A percentile compares a stretch with the other conserved stretches of the same genome.
Evolutionary conservation across 2,329 filamentous ascomycete species (phyloP).

Genomic region (Beauveria asiatica): DNA sequence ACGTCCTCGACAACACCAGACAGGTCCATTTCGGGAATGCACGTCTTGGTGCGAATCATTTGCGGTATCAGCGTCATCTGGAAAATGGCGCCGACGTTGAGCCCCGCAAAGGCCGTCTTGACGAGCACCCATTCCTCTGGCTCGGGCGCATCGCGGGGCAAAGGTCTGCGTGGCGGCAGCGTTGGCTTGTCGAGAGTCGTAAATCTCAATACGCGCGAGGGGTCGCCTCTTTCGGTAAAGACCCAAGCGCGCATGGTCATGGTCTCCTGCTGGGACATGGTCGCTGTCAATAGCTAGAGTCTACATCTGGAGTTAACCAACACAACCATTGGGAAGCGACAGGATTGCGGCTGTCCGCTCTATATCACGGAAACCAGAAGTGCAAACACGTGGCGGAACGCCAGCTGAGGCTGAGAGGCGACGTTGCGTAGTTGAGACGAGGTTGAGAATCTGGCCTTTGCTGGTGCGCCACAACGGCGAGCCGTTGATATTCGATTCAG

Average conservation of each 20-base stretch:
- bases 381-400: neutral
- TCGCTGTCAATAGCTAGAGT: neutral
- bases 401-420: slow-evolving; percentile 2
- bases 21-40: slow-evolving; percentile 35
- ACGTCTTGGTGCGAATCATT: slow-evolving; percentile 26
- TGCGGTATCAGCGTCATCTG: slow-evolving; percentile 33
- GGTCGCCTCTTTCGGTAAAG: slow-evolving; percentile 21
- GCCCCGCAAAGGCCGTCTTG: slow-evolving; percentile 32
- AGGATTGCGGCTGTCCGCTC: neutral
- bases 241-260: slow-evolving; percentile 21
- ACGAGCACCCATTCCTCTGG: slow-evolving; percentile 31
- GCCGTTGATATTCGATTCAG: neutral
- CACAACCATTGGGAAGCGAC: neutral
- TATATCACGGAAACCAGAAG: neutral
- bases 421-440: neutral
- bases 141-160: slow-evolving; percentile 19
- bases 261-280: neutral
- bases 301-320: neutral
- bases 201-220: slow-evolving; percentile 20
- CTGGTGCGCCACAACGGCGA: neutral
- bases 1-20: slow-evolving; percentile 31
- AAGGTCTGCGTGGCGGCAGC: slow-evolving; percentile 20
- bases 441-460: neutral
- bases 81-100: slow-evolving; percentile 36
- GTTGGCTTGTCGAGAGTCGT: slow-evolving; percentile 16